Percentiles rank a stretch among this genome's conserved stretches.
Evolutionary conservation across 805 yeast genomes (phyloP).

Genomic region (Sugiyamaella chiloensis): DNA sequence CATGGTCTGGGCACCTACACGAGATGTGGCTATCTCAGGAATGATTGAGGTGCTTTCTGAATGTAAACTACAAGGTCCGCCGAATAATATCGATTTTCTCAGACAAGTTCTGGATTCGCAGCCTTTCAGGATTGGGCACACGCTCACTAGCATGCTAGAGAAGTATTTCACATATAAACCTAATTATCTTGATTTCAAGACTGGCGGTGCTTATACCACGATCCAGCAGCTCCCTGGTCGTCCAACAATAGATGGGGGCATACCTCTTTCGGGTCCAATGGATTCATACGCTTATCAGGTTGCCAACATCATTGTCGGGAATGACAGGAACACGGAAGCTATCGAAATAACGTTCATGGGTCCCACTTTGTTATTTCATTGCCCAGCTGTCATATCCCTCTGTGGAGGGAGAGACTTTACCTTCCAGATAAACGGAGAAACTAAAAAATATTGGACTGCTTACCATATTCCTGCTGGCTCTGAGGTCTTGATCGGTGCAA

Average conservation of each 20-base stretch:
- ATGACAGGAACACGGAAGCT: slow-evolving; percentile 77
- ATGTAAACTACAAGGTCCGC: slow-evolving; percentile 82
- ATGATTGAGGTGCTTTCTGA: slow-evolving; percentile 77
- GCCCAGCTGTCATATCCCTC: slow-evolving; percentile 68
- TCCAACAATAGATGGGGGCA: slow-evolving; percentile 78
- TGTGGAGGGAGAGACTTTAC: slow-evolving; percentile 74
- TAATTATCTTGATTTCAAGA: slow-evolving; percentile 73
- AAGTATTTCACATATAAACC: slow-evolving; percentile 67
- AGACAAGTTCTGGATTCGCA: slow-evolving; percentile 67
- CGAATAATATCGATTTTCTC: slow-evolving; percentile 84
- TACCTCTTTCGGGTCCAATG: slow-evolving; percentile 98
- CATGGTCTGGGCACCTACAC: slow-evolving; percentile 86
- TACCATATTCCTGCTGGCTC: slow-evolving; percentile 68
- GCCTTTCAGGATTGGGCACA: slow-evolving; percentile 68
- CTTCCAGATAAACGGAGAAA: slow-evolving; percentile 59
- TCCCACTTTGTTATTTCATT: slow-evolving; percentile 80
- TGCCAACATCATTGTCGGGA: slow-evolving; percentile 89
- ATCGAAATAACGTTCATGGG: slow-evolving; percentile 85
- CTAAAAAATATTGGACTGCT: slow-evolving; percentile 66
- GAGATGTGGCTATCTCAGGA: slow-evolving; percentile 75
- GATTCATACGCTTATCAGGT: slow-evolving; percentile 84
- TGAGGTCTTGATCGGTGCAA: slow-evolving; percentile 70
- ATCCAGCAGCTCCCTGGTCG: slow-evolving; percentile 95
- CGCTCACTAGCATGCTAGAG: slow-evolving; percentile 84
- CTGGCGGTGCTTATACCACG: slow-evolving; percentile 93